Evolutionary conservation across 257 asterid genomes (phyloP), one percentile per base, ranked within the genome.

Genomic region (Nyctanthes arbortristis): DNA sequence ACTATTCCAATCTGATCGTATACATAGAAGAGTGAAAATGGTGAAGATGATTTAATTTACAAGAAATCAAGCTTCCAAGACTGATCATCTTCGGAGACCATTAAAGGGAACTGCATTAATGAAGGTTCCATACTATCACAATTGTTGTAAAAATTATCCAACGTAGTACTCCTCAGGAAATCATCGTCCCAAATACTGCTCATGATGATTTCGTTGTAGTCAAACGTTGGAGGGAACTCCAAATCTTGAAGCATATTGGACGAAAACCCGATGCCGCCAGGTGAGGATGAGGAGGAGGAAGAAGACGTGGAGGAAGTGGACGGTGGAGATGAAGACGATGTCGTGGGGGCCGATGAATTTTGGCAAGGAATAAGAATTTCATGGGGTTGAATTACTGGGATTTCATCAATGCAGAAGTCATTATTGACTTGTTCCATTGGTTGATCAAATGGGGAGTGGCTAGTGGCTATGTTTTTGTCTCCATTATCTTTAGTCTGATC

Each of bases 321-420:
- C 29, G 27, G 27, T 0, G 59, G 9, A 1, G 59, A 52, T 2
- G 59, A 52, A 3, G 31, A 68, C 0, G 84, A 40, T 0, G 87
- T 66, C 0, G 87, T 71, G 2, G 84, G 67, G 2, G 81, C 32
- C 4, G 84, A 70, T 2, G 79, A 73, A 36, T 75, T 73, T 12
- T 70, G 66, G 28, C 59, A 66, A 4, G 82, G 75, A 10, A 84
- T 78, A 13, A 87, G 66, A 9, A 89, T 88, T 36, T 90, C 97
- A 49, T 87, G 83, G 5, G 96, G 96, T 35, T 87, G 79, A 31
- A 87, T 80, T 31, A 90, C 67, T 9, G 97, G 97, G 32, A 92
- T 88, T 72, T 92, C 98, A 58, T 90, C 91, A 7, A 78, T 72
- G 82, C 91, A 76, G 79, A 88, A 88, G 61, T 89, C 95, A 63